A percentile compares a stretch with the other conserved stretches of the same genome.
Evolutionary conservation across 2,329 filamentous ascomycete genomes (phyloP).

Genomic region (Thielaviopsis ethacetica): DNA sequence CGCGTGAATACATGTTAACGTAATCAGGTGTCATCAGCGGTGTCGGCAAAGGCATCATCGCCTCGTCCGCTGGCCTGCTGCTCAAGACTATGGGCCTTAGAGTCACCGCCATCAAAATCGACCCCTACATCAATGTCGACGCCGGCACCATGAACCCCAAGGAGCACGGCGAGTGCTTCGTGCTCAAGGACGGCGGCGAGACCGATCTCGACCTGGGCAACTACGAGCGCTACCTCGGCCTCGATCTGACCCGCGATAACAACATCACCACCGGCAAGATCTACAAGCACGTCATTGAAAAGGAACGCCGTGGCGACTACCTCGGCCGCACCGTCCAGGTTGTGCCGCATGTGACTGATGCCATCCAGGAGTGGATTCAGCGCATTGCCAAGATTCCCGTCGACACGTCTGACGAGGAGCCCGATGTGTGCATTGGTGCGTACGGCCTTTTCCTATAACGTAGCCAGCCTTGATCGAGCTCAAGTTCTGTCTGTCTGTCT

Average conservation of each 20-base stretch:
- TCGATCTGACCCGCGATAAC: constrained; percentile 68
- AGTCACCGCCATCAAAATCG: constrained; percentile 39
- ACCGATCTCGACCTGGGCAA: constrained; percentile 40
- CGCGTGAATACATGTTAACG: not conserved
- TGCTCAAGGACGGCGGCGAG: constrained; percentile 65
- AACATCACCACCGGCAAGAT: constrained; percentile 98
- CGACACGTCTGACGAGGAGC: constrained; percentile 65
- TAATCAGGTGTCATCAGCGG: constrained; percentile 25
- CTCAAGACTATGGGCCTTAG: constrained; percentile 62
- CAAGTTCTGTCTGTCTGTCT: not conserved
- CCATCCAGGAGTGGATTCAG: constrained; percentile 85
- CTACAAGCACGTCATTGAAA: constrained; percentile 74
- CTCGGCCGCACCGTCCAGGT: constrained; percentile 81
- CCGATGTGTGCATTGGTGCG: constrained; percentile 84
- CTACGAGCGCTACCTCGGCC: constrained; percentile 38
- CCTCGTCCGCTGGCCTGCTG: constrained; percentile 50
- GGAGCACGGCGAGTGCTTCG: constrained; percentile 73
- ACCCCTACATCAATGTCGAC: constrained; percentile 30
- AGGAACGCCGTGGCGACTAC: constrained; percentile 52
- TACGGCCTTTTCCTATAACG: too few species aligned
- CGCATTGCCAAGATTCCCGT: constrained; percentile 72
- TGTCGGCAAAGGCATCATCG: constrained; percentile 31
- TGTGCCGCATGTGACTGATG: constrained; percentile 81
- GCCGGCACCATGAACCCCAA: constrained; percentile 22
- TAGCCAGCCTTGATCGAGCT: too few species aligned